These are phyloP conservation scores for Pseudocercospora pini-densiflorae DNA, from an alignment of 2,329 filamentous ascomycete species.

Conservation along the genomic window DNA sequence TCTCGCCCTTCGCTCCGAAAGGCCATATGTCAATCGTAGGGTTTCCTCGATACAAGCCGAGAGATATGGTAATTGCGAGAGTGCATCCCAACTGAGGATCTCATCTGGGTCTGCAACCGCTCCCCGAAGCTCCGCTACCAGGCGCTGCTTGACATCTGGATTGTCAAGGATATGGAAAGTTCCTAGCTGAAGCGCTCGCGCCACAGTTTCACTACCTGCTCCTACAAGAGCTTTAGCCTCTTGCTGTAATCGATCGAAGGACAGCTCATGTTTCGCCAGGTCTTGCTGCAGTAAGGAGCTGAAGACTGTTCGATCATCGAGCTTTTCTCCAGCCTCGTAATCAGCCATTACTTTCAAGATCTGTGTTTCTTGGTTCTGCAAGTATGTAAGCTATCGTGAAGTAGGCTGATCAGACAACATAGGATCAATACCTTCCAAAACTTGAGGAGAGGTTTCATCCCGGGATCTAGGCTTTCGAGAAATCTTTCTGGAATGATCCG, in stretches of 20 bases:
- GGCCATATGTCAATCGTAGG: slow-evolving; percentile 29
- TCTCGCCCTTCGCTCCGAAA: slow-evolving; percentile 22
- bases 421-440: neutral
- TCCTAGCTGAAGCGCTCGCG: slow-evolving; percentile 47
- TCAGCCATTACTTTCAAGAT: neutral
- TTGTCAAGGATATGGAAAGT: slow-evolving; percentile 47
- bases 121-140: slow-evolving; percentile 45
- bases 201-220: slow-evolving; percentile 53
- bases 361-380: neutral
- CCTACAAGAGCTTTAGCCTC: slow-evolving; percentile 53
- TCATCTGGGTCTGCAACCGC: slow-evolving; percentile 16
- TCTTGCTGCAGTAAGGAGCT: slow-evolving; percentile 16
- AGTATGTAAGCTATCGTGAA: neutral
- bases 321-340: neutral
- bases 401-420: no score
- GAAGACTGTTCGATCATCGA: slow-evolving; percentile 15
- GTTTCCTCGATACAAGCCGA: slow-evolving; percentile 20
- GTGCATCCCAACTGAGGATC: slow-evolving; percentile 15
- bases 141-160: slow-evolving; percentile 39
- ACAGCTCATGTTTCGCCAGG: slow-evolving; percentile 37
- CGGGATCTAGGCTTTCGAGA: slow-evolving; percentile 5
- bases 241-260: slow-evolving; percentile 43
- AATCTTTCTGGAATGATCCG: slow-evolving; percentile 6
- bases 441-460: slow-evolving; percentile 10
- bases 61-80: slow-evolving; percentile 27